A percentile compares a stretch with the other conserved stretches of the same genome.
These are phyloP conservation scores for Kuraishia capsulata DNA, from an alignment of 805 yeast genomes.

Conservation along the genomic window DNA sequence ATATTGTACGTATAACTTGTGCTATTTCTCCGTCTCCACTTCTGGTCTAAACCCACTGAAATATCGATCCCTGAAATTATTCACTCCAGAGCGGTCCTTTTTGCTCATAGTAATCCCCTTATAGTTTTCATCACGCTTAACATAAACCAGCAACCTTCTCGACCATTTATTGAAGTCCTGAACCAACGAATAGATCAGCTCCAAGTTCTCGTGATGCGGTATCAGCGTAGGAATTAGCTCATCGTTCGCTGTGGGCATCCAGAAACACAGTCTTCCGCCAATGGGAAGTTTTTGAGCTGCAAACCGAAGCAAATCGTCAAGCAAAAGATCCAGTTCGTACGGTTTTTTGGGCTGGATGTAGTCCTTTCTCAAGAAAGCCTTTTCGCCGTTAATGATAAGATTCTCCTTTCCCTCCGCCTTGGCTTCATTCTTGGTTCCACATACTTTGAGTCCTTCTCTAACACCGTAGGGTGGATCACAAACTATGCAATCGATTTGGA, in stretches of 20 bases:
- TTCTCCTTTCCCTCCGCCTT: constrained; percentile 66
- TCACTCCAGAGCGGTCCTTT: constrained; percentile 33
- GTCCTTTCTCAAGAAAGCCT: constrained; percentile 69
- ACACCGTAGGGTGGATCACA: constrained; percentile 99
- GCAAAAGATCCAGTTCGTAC: constrained; percentile 64
- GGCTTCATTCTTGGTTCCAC: constrained; percentile 63
- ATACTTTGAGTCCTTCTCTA: constrained; percentile 86
- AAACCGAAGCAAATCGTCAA: constrained; percentile 71
- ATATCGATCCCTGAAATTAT: constrained; percentile 71
- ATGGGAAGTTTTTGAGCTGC: constrained; percentile 63
- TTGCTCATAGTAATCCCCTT: constrained; percentile 37
- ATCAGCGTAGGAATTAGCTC: constrained; percentile 57
- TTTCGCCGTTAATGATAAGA: constrained; percentile 67
- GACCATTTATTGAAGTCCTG: constrained; percentile 95
- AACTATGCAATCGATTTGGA: constrained; percentile 69
- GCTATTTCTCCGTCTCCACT: too few species aligned
- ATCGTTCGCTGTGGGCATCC: constrained; percentile 98
- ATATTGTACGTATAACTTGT: too few species aligned
- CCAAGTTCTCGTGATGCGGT: constrained; percentile 71
- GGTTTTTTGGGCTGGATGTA: constrained; percentile 92
- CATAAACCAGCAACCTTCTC: constrained; percentile 73
- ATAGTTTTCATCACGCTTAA: constrained; percentile 44
- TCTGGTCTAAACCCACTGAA: constrained; percentile 46
- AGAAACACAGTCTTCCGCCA: constrained; percentile 79
- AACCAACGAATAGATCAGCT: constrained; percentile 63